Evolutionary conservation across 2,329 filamentous ascomycete species (phyloP), one percentile per base, ranked within the genome.

Genomic region (Xylariaceae sp.): DNA sequence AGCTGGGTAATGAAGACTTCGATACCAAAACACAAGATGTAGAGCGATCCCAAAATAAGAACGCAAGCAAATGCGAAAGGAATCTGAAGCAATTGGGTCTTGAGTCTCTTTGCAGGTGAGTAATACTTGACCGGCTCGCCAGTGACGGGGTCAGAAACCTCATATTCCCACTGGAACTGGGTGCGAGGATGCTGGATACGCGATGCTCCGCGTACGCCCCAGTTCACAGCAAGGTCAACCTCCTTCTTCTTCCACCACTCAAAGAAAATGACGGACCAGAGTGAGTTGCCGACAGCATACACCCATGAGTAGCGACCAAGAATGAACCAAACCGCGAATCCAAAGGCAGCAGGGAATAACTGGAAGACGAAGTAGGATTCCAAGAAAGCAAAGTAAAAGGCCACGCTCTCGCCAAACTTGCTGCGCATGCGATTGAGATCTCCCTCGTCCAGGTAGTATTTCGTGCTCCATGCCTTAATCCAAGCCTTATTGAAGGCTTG

Each of bases 221-320:
- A 97, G 67, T 90, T 85, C 13, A 96, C 85, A 7, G 88, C 87
- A 6, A 97, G 79, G 70, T 97, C 92, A 1, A 87, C 80, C 73
- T 97, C 91, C 73, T 95, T 90, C 68, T 93, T 88, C 77, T 95
- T 96, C 93, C 93, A 97, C 74, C 89, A 96, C 72, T 97, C 93
- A 58, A 96, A 88, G 71, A 97, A 97, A 52, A 93, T 78, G 2
- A 94, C 86, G 59, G 88, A 88, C 90, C 92, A 96, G n/a, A 96
- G 76, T 39, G 86, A 88, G 70, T 88, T 92, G 50, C 88, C 80
- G 1, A 92, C 73, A 11, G 89, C 90, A 68, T 95, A 97, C 53
- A 92, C 74, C 59, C 86, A 83, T 1, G 92, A 96, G 75, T 92
- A 97, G 59, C 88, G 84, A 7, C 91, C 91, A 0, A 96, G 79